Base-by-base conservation (phyloP, 495 filamentous ascomycete species). In the Penicillium coprophilum region DNA sequence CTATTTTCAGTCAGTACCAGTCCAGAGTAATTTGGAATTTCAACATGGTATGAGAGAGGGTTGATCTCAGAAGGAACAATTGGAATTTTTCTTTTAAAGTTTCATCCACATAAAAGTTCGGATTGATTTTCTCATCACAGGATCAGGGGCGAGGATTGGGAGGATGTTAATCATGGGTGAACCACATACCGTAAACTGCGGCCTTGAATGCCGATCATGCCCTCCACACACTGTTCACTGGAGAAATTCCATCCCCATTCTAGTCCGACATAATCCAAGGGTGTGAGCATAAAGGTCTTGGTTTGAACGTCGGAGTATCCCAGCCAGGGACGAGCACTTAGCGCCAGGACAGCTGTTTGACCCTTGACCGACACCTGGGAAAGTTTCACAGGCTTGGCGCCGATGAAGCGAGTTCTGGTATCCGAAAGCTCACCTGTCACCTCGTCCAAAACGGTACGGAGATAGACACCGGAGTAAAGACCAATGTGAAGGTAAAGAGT, bases 241-340 rank as follows among this genome's bases (percentile, higher is more conserved):
- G 88, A 94, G 62, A 99, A 97, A 61, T 89, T 96, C 87, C 92
- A 96, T 20, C 89, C 93, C 79, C 90, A 96, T 65, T 96, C 91
- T 7, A 99, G 79, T n/a, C 85, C 86, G 27, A 82, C 82, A 62
- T 96, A 96, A 63, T 88, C 87, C 36, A 99, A 71, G 1, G 95
- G 94, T 0, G 92, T 97, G 59, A 96, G 85, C 81, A 91, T 91
- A 61, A 97, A 96, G 34, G 81, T 82, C 63, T 87, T 90, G 7
- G 88, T 92, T 50, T 89, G 81, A 2, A 87, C 82, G 59, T 96
- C 88, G 0, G 89, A 85, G 66, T 97, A 99, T 30, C 91, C 91
- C 17, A 99, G 74, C 92, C 92, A 97, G 11, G 95, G 87, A 43
- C 92, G 85, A 34, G 91, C 91, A 66, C 89, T 96, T 30, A 97